Conservation (phyloP, 495 filamentous ascomycete genomes). For the Jackrogersella multiformis region DNA sequence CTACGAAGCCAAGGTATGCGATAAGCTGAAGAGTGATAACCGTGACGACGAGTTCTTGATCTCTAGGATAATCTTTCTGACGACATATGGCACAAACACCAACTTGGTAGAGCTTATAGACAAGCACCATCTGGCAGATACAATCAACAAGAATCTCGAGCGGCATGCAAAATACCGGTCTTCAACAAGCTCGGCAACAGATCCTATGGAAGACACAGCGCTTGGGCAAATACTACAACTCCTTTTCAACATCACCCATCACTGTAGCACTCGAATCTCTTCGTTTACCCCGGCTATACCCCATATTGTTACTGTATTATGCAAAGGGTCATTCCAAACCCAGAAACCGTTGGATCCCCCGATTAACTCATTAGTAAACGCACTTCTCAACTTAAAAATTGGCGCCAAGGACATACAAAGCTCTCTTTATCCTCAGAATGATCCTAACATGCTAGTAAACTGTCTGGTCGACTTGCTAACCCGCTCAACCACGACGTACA, state of each 20-base stretch:
- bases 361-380: conserved; percentile 74
- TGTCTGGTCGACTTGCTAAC: conserved; percentile 79
- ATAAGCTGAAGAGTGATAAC: conserved; percentile 76
- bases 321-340: conserved; percentile 47
- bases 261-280: conserved; percentile 65
- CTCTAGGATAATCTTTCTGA: conserved; percentile 83
- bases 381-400: conserved; percentile 80
- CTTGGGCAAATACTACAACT: conserved; percentile 86
- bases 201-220: conserved; percentile 80
- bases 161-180: conserved; percentile 64
- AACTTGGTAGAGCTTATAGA: conserved; percentile 75
- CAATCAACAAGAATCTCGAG: conserved; percentile 71
- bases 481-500: conserved; percentile 66
- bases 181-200: conserved; percentile 45
- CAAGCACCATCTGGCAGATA: conserved; percentile 73
- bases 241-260: conserved; percentile 85
- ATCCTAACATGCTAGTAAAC: conserved; percentile 69
- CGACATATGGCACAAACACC: conserved; percentile 81
- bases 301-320: conserved; percentile 76
- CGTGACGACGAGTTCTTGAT: conserved; percentile 89
- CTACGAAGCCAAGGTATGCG: conserved; percentile 73
- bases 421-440: conserved; percentile 72
- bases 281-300: conserved; percentile 74
- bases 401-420: conserved; percentile 47
- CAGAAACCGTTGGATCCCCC: conserved; percentile 55